Base-by-base conservation (phyloP, 1,284 basidiomycete genomes). In the Cryptococcus sp. region DNA sequence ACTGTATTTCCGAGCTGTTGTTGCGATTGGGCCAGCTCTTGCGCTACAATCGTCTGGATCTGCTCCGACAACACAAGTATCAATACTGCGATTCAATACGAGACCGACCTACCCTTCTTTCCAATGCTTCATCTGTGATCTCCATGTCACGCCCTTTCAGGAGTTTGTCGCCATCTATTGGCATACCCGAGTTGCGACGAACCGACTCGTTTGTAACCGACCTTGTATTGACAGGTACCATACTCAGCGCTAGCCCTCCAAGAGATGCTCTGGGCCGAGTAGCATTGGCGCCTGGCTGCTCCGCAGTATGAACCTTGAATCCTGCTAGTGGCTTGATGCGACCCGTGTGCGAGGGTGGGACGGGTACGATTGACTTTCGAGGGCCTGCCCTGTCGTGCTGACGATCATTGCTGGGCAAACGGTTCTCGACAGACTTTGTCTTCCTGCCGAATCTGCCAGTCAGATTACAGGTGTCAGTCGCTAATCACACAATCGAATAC, bases 21-120 rank as follows among this genome's bases (percentile, higher is more conserved):
- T 35, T 35, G 30, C 30, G 30, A 35, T 35, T 35, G 30, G 6
- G 50, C 55, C 25, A 61, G 57, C 30, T 57, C 51, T 27, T 62
- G 47, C 19, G 35, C 39, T 7, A 62, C 60, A 41, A 62, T 55
- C 47, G 55, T 55, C 22, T 62, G 60, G n/a, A 58, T 62, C 60
- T 57, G 30, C 30, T 35, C 30, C 30, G 8, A 13, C 30, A 35
- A 10, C 30, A 35, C 30, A 35, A 2, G 25, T 35, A 3, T 35
- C 30, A 35, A 35, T 35, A 35, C 30, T 8, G 30, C 13, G 30
- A 10, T 13, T 35, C 8, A 8, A 35, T 13, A 35, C 30, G 8
- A 35, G 30, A 35, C 4, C 13, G 13, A 35, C 30, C 30, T 35
- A 35, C 30, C 30, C 30, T 35, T 35, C 10, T 13, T 10, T 35